These are phyloP conservation scores for Coniosporium apollinis DNA, from an alignment of 495 filamentous ascomycete genomes.

Conservation along the genomic window DNA sequence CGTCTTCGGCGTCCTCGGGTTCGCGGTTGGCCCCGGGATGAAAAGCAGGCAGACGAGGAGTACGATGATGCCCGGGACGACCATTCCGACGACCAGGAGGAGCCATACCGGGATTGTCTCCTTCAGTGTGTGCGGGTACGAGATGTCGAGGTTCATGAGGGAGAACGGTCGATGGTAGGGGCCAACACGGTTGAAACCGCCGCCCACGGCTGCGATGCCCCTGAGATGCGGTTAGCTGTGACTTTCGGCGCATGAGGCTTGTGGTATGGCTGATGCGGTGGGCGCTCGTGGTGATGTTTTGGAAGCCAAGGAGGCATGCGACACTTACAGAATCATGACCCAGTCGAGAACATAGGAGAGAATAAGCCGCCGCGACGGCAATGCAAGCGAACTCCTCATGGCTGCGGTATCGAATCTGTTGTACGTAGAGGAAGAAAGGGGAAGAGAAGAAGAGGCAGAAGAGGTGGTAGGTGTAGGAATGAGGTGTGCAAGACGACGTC, in stretches of 20 bases:
- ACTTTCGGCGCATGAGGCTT: neutral
- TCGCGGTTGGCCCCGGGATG: conserved; percentile 28
- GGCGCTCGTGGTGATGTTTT: neutral
- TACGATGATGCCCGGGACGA: conserved; percentile 38
- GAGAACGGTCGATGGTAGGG: conserved; percentile 26
- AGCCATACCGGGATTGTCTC: conserved; percentile 39
- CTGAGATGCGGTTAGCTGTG: conserved; percentile 9
- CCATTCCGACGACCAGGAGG: conserved; percentile 31
- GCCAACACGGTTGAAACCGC: conserved; percentile 16
- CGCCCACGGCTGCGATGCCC: conserved; percentile 19
- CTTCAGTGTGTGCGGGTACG: conserved; percentile 34
- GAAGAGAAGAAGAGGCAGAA: no score
- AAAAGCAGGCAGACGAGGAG: conserved; percentile 31
- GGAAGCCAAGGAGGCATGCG: neutral
- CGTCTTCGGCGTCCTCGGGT: conserved; percentile 16
- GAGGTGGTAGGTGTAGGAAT: no score
- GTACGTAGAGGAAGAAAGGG: no score
- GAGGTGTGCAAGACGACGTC: no score
- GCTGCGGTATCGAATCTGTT: neutral
- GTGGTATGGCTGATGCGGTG: no score
- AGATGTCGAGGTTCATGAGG: conserved; percentile 38
- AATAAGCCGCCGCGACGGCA: conserved; percentile 20
- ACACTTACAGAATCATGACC: conserved; percentile 18
- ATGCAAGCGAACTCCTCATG: neutral
- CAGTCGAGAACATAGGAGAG: conserved; percentile 24